Percentiles rank a stretch among this genome's conserved stretches.
These are phyloP conservation scores for Barbarea vulgaris DNA, from an alignment of 345 rosid genomes.

Conservation along the genomic window DNA sequence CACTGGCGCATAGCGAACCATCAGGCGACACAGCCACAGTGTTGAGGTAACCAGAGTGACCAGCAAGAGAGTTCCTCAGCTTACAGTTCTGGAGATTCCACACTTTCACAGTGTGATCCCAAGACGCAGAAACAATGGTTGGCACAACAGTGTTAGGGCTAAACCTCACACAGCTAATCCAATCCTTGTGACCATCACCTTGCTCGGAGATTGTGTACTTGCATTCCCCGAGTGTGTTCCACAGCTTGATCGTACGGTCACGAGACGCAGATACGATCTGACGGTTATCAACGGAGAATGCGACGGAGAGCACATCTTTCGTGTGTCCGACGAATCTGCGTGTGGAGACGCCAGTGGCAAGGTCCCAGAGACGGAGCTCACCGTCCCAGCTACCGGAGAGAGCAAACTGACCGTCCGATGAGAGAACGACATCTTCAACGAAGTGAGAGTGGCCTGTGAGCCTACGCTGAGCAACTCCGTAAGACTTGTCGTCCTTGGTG, in stretches of 20 bases:
- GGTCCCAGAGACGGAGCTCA: conserved; percentile 98
- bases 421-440: conserved; percentile 90
- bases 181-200: conserved; percentile 72
- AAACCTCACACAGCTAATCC: conserved; percentile 95
- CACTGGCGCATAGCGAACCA: conserved; percentile 78
- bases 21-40: conserved; percentile 82
- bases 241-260: conserved; percentile 83
- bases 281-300: conserved; percentile 91
- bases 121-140: conserved; percentile 84
- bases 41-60: conserved; percentile 73
- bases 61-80: conserved; percentile 60
- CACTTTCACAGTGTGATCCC: conserved; percentile 79
- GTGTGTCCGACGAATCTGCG: conserved; percentile 94
- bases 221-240: conserved; percentile 98
- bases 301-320: conserved; percentile 92
- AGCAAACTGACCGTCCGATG: conserved; percentile 94
- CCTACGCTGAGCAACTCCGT: conserved; percentile 85
- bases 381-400: conserved; percentile 98
- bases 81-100: conserved; percentile 88
- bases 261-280: conserved; percentile 98
- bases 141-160: conserved; percentile 81
- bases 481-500: conserved; percentile 76
- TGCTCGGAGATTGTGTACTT: conserved; percentile 92
- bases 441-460: conserved; percentile 96
- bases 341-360: conserved; percentile 61